Evolutionary conservation across 208 protist genomes (phyloP).

Genomic region (Herpetomonas muscarum): DNA sequence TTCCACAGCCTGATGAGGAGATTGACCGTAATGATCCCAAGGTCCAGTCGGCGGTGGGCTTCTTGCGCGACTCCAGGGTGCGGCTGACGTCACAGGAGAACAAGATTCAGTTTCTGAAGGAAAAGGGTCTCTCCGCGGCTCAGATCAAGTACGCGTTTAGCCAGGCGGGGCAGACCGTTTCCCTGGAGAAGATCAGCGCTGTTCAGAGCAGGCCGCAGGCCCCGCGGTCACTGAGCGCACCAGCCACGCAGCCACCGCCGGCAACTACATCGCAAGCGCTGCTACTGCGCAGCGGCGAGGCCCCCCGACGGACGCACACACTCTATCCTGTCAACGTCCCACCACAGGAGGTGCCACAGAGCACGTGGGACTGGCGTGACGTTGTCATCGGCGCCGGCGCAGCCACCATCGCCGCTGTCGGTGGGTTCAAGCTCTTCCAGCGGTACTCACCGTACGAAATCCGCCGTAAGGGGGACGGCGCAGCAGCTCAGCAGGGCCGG

Average conservation of each 20-base stretch:
- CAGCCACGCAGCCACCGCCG: background rate
- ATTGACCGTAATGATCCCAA: slow-evolving; percentile 16
- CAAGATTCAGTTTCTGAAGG: slow-evolving; percentile 74
- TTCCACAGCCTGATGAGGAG: slow-evolving; percentile 19
- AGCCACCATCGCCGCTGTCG: slow-evolving; percentile 38
- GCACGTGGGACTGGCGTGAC: slow-evolving; percentile 65
- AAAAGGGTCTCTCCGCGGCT: slow-evolving; percentile 57
- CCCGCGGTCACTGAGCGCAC: background rate
- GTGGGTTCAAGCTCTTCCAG: slow-evolving; percentile 61
- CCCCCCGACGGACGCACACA: slow-evolving; percentile 21
- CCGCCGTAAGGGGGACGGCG: slow-evolving; percentile 50
- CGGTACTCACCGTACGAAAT: slow-evolving; percentile 80
- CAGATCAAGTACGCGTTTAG: slow-evolving; percentile 66
- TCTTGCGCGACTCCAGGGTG: slow-evolving; percentile 68
- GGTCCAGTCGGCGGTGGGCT: slow-evolving; percentile 48
- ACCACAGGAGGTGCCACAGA: slow-evolving; percentile 14
- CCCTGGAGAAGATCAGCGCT: slow-evolving; percentile 37
- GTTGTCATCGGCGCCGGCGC: slow-evolving; percentile 71
- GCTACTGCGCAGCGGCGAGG: background rate
- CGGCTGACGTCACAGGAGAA: slow-evolving; percentile 34
- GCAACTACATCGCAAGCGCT: background rate
- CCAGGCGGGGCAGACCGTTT: slow-evolving; percentile 40
- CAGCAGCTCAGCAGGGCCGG: background rate
- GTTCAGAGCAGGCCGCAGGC: background rate
- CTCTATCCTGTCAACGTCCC: slow-evolving; percentile 44